A percentile compares a stretch with the other conserved stretches of the same genome.
phyloP scores from a whole-genome alignment of 129 eudicot species.

The Centella asiatica region DNA sequence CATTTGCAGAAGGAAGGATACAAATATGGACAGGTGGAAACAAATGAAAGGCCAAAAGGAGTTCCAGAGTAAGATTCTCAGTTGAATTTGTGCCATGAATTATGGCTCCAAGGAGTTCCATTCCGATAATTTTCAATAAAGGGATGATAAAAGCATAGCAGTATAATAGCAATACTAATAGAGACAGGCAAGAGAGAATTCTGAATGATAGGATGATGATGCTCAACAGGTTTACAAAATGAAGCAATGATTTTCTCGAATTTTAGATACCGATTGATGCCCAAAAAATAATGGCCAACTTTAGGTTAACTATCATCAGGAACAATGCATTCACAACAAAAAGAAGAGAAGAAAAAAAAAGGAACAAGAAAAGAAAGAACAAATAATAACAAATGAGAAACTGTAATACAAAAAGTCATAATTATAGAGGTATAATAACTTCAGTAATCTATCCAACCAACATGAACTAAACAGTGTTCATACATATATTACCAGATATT shows the following conservation, averaged over 20 bases:
- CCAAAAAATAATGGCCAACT: conserved; percentile 26
- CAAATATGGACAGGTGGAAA: conserved; percentile 50
- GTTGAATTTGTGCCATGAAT: conserved; percentile 67
- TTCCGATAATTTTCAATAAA: conserved; percentile 37
- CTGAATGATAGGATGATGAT: conserved; percentile 38
- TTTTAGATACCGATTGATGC: conserved; percentile 34
- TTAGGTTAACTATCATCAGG: conserved; percentile 33
- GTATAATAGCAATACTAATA: conserved; percentile 29
- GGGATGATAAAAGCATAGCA: conserved; percentile 42
- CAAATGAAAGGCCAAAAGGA: conserved; percentile 72
- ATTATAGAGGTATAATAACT: background rate
- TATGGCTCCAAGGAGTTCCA: conserved; percentile 62
- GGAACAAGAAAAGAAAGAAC: conserved; percentile 29
- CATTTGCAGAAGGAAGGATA: conserved; percentile 82
- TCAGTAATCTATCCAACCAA: background rate
- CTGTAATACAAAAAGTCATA: conserved; percentile 18
- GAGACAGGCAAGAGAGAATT: conserved; percentile 47
- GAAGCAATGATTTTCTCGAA: conserved; percentile 44
- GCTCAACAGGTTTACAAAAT: conserved; percentile 59
- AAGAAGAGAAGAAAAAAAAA: conserved; percentile 13
- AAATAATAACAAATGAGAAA: conserved; percentile 37
- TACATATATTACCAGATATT: too few relatives aligned
- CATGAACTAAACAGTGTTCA: too few relatives aligned
- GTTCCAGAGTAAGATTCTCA: conserved; percentile 52
- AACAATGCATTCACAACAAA: conserved; percentile 38